These are phyloP conservation scores for Dictyostelium capitatum DNA, from an alignment of 78 protist genomes.

Conservation along the genomic window DNA sequence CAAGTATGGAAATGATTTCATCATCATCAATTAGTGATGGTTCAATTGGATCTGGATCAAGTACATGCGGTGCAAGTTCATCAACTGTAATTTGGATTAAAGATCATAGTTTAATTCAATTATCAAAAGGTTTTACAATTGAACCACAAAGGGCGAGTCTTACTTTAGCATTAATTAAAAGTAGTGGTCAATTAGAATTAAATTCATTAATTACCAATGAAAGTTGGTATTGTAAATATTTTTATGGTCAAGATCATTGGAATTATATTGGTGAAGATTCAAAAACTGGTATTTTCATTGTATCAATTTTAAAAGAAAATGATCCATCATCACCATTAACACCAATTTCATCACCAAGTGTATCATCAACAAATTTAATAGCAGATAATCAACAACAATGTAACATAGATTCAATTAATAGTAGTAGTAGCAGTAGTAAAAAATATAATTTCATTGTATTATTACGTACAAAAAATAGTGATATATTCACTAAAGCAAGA, in stretches of 20 bases:
- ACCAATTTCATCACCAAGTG: background rate
- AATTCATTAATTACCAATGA: conserved; percentile 52
- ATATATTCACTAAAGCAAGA: conserved; percentile 16
- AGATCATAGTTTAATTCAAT: conserved; percentile 48
- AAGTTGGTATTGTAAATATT: conserved; percentile 72
- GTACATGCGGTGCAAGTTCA: too few relatives aligned
- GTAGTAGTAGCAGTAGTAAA: background rate
- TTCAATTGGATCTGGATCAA: background rate
- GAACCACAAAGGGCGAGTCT: conserved; percentile 14
- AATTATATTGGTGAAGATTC: conserved; percentile 66
- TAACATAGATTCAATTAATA: too few relatives aligned
- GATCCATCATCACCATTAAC: background rate
- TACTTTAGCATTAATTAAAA: background rate
- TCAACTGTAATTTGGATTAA: background rate
- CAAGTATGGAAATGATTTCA: background rate
- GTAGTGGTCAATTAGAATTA: conserved; percentile 3
- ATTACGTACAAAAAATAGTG: conserved; percentile 37
- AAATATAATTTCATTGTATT: conserved; percentile 29
- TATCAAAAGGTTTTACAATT: conserved; percentile 22
- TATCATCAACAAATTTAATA: background rate
- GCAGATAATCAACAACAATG: background rate
- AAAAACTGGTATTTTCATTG: conserved; percentile 47
- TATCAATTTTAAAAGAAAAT: conserved; percentile 48
- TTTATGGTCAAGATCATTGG: conserved; percentile 26
- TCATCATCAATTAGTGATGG: background rate